These are phyloP conservation scores for Mimosa pudica DNA, from an alignment of 306 rosid genomes.

Conservation along the genomic window DNA sequence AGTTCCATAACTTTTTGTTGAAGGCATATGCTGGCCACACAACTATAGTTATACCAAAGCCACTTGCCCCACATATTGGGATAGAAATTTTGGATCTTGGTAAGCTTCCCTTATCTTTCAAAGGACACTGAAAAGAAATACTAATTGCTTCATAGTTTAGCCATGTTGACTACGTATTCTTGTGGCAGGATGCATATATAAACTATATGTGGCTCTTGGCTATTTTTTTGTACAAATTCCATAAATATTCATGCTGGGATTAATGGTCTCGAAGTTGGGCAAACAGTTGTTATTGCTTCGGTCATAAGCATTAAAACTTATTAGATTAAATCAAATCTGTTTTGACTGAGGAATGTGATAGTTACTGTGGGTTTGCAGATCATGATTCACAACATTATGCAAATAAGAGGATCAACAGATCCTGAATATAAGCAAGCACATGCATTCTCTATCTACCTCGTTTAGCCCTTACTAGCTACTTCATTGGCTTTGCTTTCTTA, in stretches of 20 bases:
- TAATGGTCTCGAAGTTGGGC: slow-evolving; percentile 99
- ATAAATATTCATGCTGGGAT: slow-evolving; percentile 96
- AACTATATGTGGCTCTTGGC: slow-evolving; percentile 95
- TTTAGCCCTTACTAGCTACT: slow-evolving; percentile 86
- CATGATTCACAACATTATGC: slow-evolving; percentile 88
- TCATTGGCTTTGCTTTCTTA: slow-evolving; percentile 81
- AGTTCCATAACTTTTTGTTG: too few species aligned
- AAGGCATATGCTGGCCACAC: slow-evolving; percentile 99
- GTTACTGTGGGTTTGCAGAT: slow-evolving; percentile 61
- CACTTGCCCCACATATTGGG: slow-evolving; percentile 76
- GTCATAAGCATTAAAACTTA: slow-evolving; percentile 65
- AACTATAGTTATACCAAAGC: slow-evolving; percentile 90
- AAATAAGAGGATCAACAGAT: slow-evolving; percentile 87
- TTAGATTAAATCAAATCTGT: slow-evolving; percentile 23
- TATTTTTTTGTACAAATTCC: slow-evolving; percentile 95
- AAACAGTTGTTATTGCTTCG: slow-evolving; percentile 80
- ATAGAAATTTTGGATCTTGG: slow-evolving; percentile 82
- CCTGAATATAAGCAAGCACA: slow-evolving; percentile 89
- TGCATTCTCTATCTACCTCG: slow-evolving; percentile 85
- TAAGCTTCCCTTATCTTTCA: slow-evolving; percentile 46
- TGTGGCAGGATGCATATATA: slow-evolving; percentile 83
- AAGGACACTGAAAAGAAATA: slow-evolving; percentile 27
- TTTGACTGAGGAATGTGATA: slow-evolving; percentile 33
- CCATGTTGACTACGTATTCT: slow-evolving; percentile 1
- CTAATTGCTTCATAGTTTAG: slow-evolving; percentile 12